Conservation (phyloP, 139 green algal genomes). For the Edaphochlamys debaryana region DNA sequence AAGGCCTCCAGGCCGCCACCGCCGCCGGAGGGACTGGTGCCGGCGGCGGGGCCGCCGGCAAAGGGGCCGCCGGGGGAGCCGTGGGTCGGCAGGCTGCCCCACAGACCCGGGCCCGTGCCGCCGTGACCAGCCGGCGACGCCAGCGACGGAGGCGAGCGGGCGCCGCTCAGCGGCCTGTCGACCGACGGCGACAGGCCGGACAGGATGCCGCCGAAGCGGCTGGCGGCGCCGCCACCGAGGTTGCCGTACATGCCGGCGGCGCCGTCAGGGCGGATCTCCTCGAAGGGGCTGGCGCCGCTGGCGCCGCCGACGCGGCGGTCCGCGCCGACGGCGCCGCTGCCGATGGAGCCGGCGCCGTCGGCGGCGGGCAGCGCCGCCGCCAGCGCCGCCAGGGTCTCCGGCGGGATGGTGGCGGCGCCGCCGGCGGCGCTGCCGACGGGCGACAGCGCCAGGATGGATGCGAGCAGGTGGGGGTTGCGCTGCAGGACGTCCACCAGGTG, state of each 20-base stretch:
- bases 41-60: not conserved
- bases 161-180: not conserved
- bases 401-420: not conserved
- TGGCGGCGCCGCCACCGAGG: not conserved
- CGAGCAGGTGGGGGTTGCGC: slow-evolving; percentile 9
- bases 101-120: not conserved
- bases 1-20: slow-evolving; percentile 19
- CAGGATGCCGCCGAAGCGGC: not conserved
- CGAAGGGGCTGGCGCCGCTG: too few relatives aligned
- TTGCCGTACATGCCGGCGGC: not conserved
- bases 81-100: not conserved
- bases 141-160: slow-evolving; percentile 9
- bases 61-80: not conserved
- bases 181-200: not conserved
- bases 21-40: not conserved
- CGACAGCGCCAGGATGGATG: slow-evolving; percentile 1
- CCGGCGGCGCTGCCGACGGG: not conserved
- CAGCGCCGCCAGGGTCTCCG: too few relatives aligned
- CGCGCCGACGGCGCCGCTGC: not conserved
- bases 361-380: too few relatives aligned
- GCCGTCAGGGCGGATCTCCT: too few relatives aligned
- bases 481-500: slow-evolving; percentile 20
- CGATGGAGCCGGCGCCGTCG: not conserved
- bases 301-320: not conserved
- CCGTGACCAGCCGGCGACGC: not conserved